Conservation (phyloP, 441 rosid species). For the Populus hybrid region DNA sequence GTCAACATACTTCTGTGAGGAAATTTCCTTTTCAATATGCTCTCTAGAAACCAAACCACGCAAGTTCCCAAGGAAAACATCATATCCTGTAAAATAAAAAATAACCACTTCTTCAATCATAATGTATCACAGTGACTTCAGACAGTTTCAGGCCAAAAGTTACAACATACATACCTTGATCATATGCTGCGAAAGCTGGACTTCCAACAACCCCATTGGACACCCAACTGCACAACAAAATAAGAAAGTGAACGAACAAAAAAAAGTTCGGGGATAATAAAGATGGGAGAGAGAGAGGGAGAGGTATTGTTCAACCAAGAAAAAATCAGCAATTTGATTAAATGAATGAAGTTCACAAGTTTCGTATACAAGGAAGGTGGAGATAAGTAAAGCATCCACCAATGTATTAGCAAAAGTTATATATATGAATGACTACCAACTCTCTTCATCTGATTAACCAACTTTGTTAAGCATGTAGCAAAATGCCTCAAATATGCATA, state of each 20-base stretch:
- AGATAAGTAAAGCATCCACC: not conserved
- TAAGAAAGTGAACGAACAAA: not conserved
- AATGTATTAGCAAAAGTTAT: not conserved
- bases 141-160: constrained; percentile 4
- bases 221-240: constrained; percentile 64
- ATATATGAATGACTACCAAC: not conserved
- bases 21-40: constrained; percentile 76
- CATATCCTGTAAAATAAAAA: constrained; percentile 58
- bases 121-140: not conserved
- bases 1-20: constrained; percentile 67
- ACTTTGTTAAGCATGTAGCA: not conserved
- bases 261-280: not conserved
- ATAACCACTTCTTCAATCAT: constrained; percentile 7
- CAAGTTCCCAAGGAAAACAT: constrained; percentile 89
- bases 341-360: not conserved
- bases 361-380: not conserved
- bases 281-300: not conserved
- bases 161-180: constrained; percentile 59
- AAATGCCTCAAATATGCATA: not conserved
- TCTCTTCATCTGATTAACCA: not conserved
- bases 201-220: constrained; percentile 96
- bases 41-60: constrained; percentile 94
- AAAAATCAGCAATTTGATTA: not conserved
- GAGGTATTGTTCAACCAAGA: not conserved
- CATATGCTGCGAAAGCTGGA: constrained; percentile 99